These are phyloP conservation scores for Daldinia eschscholtzii DNA, from an alignment of 2,329 filamentous ascomycete genomes.

Conservation along the genomic window DNA sequence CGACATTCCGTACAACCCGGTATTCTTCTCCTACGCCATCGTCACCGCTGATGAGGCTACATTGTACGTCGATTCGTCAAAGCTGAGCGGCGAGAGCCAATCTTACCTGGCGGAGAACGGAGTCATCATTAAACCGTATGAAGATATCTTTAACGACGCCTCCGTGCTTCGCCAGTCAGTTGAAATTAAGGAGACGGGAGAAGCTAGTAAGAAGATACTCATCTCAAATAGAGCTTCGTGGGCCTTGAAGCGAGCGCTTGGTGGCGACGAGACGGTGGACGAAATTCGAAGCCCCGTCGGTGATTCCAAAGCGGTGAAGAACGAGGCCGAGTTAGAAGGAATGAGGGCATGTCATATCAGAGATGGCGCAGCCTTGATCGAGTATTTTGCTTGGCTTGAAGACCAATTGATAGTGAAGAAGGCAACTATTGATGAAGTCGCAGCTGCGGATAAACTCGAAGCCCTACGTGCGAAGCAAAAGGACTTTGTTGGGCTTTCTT, in stretches of 20 bases:
- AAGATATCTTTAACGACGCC: slow-evolving; percentile 83
- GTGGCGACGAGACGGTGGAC: slow-evolving; percentile 86
- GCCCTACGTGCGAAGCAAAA: slow-evolving; percentile 75
- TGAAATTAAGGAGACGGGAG: slow-evolving; percentile 50
- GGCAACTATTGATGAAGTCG: slow-evolving; percentile 83
- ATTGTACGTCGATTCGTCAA: slow-evolving; percentile 85
- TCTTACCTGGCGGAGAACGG: slow-evolving; percentile 76
- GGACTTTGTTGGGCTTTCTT: slow-evolving; percentile 89
- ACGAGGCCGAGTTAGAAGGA: slow-evolving; percentile 86
- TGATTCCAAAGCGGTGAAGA: slow-evolving; percentile 95
- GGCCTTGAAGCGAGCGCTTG: slow-evolving; percentile 88
- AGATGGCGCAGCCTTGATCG: slow-evolving; percentile 88
- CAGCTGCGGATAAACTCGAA: slow-evolving; percentile 92
- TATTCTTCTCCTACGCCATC: slow-evolving; percentile 97
- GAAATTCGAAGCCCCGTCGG: slow-evolving; percentile 88
- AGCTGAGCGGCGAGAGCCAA: slow-evolving; percentile 77
- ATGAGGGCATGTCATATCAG: slow-evolving; percentile 96
- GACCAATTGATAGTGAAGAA: slow-evolving; percentile 83
- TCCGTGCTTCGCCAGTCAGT: slow-evolving; percentile 68
- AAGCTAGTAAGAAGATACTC: slow-evolving; percentile 73
- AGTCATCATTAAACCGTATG: slow-evolving; percentile 84
- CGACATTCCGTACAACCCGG: slow-evolving; percentile 97
- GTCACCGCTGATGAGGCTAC: slow-evolving; percentile 82
- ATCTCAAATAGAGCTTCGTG: slow-evolving; percentile 92
- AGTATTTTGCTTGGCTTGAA: slow-evolving; percentile 98